Evolutionary conservation across 2,329 filamentous ascomycete species (phyloP).

Genomic region (Diaporthe eres): DNA sequence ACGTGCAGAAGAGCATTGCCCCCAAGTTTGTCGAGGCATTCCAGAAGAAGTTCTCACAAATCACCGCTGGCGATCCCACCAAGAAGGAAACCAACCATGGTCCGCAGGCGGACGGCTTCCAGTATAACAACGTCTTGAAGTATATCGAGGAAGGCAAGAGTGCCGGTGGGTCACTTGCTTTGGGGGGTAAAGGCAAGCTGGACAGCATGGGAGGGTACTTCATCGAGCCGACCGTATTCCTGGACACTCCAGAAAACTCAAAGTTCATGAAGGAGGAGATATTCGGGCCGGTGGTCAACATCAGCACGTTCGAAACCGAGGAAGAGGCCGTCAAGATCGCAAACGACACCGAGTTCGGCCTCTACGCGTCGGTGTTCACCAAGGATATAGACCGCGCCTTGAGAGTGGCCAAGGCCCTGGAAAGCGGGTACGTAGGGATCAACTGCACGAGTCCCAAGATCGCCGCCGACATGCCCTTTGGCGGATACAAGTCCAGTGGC

Average conservation of each 20-base stretch:
- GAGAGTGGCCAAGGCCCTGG: constrained; percentile 64
- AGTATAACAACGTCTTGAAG: constrained; percentile 61
- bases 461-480: constrained; percentile 57
- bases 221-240: constrained; percentile 62
- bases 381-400: constrained; percentile 62
- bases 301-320: constrained; percentile 70
- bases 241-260: constrained; percentile 57
- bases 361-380: constrained; percentile 70
- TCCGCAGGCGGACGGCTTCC: constrained; percentile 65
- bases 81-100: constrained; percentile 54
- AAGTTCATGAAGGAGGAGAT: constrained; percentile 72
- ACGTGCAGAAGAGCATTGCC: constrained; percentile 67
- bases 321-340: constrained; percentile 66
- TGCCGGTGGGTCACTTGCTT: constrained; percentile 50
- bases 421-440: constrained; percentile 73
- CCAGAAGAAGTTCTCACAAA: constrained; percentile 58
- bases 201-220: constrained; percentile 54
- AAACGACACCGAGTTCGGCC: constrained; percentile 70
- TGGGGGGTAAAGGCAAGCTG: constrained; percentile 50
- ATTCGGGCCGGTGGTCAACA: constrained; percentile 74
- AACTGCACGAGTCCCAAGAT: constrained; percentile 59
- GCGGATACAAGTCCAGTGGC: constrained; percentile 58
- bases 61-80: constrained; percentile 55
- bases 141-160: constrained; percentile 62
- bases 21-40: constrained; percentile 72